A percentile compares a stretch with the other conserved stretches of the same genome.
Evolutionary conservation across 2,329 filamentous ascomycete species (phyloP).

Genomic region (Aspergillus versicolor): DNA sequence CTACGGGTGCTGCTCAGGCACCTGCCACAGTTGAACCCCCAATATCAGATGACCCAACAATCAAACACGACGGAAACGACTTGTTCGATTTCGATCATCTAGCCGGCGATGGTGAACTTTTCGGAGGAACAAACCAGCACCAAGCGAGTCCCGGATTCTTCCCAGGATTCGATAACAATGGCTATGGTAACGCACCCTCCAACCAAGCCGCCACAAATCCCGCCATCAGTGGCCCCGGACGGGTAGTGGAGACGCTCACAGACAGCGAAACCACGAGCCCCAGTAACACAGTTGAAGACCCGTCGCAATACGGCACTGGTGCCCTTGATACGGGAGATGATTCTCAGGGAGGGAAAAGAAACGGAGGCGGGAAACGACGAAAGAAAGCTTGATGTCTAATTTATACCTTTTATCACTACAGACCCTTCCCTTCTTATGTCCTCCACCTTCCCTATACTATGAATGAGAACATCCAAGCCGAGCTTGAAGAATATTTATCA

Average conservation of each 20-base stretch:
- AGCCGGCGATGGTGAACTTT: conserved; percentile 33
- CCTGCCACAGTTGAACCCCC: conserved; percentile 18
- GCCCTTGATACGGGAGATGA: conserved; percentile 13
- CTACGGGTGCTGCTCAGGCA: conserved; percentile 17
- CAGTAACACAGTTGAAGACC: conserved; percentile 34
- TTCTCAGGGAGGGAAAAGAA: conserved; percentile 20
- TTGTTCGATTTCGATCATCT: conserved; percentile 45
- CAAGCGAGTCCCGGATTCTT: conserved; percentile 28
- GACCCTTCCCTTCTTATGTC: background rate
- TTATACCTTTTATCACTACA: background rate
- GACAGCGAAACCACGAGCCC: conserved; percentile 47
- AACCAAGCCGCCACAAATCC: conserved; percentile 7
- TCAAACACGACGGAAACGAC: conserved; percentile 35
- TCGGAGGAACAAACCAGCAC: conserved; percentile 27
- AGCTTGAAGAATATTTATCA: conserved; percentile 2
- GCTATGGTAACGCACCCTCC: conserved; percentile 23
- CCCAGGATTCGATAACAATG: conserved; percentile 33
- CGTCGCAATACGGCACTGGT: conserved; percentile 15
- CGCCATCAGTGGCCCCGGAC: conserved; percentile 25
- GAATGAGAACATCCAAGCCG: background rate
- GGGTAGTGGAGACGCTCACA: conserved; percentile 44
- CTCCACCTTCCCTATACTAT: background rate
- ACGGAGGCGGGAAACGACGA: conserved; percentile 32
- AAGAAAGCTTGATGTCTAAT: conserved; percentile 27
- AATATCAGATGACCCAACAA: conserved; percentile 21